A percentile compares a stretch with the other conserved stretches of the same genome.
These are phyloP conservation scores for Heliosperma pusillum DNA, from an alignment of 148 eudicot genomes.

Conservation along the genomic window DNA sequence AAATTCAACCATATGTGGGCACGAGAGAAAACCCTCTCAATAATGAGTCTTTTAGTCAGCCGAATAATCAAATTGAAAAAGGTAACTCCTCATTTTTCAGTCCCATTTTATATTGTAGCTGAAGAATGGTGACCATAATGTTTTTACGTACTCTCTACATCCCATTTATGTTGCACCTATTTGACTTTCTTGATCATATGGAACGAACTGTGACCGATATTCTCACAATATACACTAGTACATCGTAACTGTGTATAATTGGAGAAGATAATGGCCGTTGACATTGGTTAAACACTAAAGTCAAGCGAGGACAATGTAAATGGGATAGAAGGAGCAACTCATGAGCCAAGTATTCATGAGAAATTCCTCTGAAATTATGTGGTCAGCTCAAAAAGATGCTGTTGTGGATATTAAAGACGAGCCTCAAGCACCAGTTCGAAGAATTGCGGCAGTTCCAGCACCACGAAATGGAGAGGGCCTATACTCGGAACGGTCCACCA, in stretches of 20 bases:
- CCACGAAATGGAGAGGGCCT: slow-evolving; percentile 39
- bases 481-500: slow-evolving; percentile 37
- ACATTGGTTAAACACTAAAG: no score
- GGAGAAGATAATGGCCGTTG: no score
- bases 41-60: slow-evolving; percentile 34
- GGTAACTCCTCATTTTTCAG: slow-evolving; percentile 32
- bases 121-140: no score
- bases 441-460: slow-evolving; percentile 38
- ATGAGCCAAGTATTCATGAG: not conserved
- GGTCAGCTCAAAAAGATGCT: slow-evolving; percentile 46
- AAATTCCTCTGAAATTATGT: slow-evolving; percentile 18
- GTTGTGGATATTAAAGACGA: slow-evolving; percentile 48
- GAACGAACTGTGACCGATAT: no score
- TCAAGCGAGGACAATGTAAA: no score
- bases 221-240: no score
- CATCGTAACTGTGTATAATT: no score
- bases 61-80: slow-evolving; percentile 49
- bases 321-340: no score
- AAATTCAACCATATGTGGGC: slow-evolving; percentile 62
- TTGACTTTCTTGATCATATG: no score
- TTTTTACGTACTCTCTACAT: no score
- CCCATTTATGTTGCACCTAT: no score
- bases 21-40: slow-evolving; percentile 45
- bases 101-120: no score
- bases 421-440: slow-evolving; percentile 42